These are phyloP conservation scores for Cubamyces lactineus DNA, from an alignment of 768 basidiomycete species.

Conservation along the genomic window DNA sequence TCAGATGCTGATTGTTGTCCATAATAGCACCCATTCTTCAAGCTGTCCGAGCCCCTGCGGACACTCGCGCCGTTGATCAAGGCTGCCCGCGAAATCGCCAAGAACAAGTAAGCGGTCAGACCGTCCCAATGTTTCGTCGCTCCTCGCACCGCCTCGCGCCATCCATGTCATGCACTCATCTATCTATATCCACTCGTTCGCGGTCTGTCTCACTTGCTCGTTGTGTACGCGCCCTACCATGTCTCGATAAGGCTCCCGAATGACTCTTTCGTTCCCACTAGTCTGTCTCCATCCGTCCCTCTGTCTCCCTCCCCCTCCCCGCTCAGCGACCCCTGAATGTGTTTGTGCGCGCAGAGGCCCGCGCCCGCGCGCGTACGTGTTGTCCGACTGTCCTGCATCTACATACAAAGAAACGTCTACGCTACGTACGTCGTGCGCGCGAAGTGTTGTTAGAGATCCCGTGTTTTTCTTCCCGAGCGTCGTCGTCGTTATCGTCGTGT, in stretches of 20 bases:
- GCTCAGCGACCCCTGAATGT: neutral
- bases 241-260: conserved; percentile 6
- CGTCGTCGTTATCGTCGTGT: neutral
- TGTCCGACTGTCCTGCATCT: conserved; percentile 1
- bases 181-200: conserved; percentile 26
- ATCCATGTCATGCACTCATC: conserved; percentile 27
- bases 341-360: neutral
- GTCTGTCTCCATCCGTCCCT: neutral
- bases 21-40: conserved; percentile 85
- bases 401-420: conserved; percentile 12
- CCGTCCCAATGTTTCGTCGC: neutral
- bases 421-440: conserved; percentile 7
- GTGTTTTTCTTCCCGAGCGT: conserved; percentile 1
- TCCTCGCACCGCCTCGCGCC: neutral
- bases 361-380: conserved; percentile 5
- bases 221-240: conserved; percentile 11
- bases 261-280: neutral
- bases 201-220: conserved; percentile 2
- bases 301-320: neutral
- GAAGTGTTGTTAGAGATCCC: neutral
- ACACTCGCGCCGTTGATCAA: conserved; percentile 91
- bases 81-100: conserved; percentile 85
- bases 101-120: conserved; percentile 43
- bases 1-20: neutral
- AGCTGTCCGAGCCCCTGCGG: conserved; percentile 81